These are phyloP conservation scores for Boletus patriciae DNA, from an alignment of 768 basidiomycete species.

Conservation along the genomic window DNA sequence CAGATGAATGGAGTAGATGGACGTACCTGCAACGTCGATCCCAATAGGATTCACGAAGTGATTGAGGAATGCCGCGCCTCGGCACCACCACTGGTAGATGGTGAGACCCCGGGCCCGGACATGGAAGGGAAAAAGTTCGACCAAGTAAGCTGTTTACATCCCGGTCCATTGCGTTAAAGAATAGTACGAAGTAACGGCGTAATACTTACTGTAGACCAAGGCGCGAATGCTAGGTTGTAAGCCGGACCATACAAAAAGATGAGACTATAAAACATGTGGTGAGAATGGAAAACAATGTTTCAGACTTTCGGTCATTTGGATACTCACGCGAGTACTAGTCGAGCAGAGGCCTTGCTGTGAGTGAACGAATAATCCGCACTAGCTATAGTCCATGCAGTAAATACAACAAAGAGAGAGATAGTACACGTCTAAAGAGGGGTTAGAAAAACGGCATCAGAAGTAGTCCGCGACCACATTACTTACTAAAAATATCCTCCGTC, in stretches of 20 bases:
- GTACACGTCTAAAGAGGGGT: slow-evolving; percentile 6
- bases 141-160: slow-evolving; percentile 48
- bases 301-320: background rate
- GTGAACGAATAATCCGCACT: slow-evolving; percentile 20
- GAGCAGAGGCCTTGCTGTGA: slow-evolving; percentile 4
- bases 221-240: slow-evolving; percentile 1
- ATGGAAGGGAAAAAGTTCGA: slow-evolving; percentile 64
- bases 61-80: slow-evolving; percentile 24
- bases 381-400: slow-evolving; percentile 20
- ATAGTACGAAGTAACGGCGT: too few relatives aligned
- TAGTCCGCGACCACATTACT: background rate
- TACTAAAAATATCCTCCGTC: slow-evolving; percentile 11
- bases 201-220: slow-evolving; percentile 2
- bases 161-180: background rate
- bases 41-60: slow-evolving; percentile 9
- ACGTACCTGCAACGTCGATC: slow-evolving; percentile 1
- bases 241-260: background rate
- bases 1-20: background rate
- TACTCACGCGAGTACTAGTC: slow-evolving; percentile 14
- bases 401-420: slow-evolving; percentile 13
- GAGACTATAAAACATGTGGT: background rate
- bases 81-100: slow-evolving; percentile 58
- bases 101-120: slow-evolving; percentile 60
- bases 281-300: background rate
- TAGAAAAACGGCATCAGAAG: background rate